Evolutionary conservation across 306 rosid genomes (phyloP).

Genomic region (Lathyrus aphaca): DNA sequence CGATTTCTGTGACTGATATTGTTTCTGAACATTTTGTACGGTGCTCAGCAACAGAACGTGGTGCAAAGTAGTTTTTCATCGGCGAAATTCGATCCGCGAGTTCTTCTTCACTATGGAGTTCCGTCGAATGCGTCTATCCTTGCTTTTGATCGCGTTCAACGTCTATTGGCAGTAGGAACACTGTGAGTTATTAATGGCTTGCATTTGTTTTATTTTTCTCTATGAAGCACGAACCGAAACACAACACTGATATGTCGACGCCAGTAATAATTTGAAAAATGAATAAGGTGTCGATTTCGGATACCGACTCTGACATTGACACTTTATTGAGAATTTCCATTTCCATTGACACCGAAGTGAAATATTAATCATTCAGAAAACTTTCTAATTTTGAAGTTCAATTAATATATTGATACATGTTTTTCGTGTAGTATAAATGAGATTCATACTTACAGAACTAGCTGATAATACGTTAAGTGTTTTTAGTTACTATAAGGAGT

Average conservation of each 20-base stretch:
- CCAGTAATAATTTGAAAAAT: too few relatives aligned
- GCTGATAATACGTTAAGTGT: neutral
- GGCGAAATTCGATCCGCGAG: slow-evolving; percentile 57
- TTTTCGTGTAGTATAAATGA: slow-evolving; percentile 3
- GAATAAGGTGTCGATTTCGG: too few relatives aligned
- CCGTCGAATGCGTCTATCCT: slow-evolving; percentile 83
- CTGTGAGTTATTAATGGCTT: slow-evolving; percentile 54
- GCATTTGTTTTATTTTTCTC: neutral
- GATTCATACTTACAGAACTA: slow-evolving; percentile 33
- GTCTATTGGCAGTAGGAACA: slow-evolving; percentile 79
- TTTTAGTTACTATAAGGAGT: slow-evolving; percentile 1
- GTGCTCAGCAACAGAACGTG: slow-evolving; percentile 38
- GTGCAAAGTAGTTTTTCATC: slow-evolving; percentile 43
- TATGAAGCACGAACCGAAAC: too few relatives aligned
- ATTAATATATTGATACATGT: neutral
- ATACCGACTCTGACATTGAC: too few relatives aligned
- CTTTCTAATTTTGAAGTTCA: neutral
- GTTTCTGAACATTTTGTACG: slow-evolving; percentile 29
- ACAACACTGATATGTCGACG: too few relatives aligned
- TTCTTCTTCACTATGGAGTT: slow-evolving; percentile 75
- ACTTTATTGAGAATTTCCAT: slow-evolving; percentile 21
- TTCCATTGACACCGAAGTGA: slow-evolving; percentile 22
- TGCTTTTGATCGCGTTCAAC: slow-evolving; percentile 71
- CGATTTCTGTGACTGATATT: slow-evolving; percentile 19
- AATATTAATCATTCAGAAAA: slow-evolving; percentile 7